Evolutionary conservation across 768 basidiomycete species (phyloP).

Genomic region (Pisolithus sp.): DNA sequence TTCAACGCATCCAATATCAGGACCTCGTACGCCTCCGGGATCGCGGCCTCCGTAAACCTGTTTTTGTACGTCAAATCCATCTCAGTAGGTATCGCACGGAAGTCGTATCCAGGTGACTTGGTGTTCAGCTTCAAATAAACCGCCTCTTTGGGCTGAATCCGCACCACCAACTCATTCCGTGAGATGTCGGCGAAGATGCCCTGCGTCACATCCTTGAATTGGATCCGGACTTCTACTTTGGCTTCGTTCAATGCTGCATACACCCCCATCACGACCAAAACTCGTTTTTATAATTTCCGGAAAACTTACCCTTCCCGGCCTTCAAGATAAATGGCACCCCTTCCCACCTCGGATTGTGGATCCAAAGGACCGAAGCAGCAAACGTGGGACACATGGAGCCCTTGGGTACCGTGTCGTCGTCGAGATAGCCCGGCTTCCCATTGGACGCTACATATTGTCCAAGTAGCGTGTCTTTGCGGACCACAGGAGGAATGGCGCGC

Average conservation of each 20-base stretch:
- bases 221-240: constrained; percentile 96
- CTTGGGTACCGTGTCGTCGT: constrained; percentile 92
- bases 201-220: constrained; percentile 95
- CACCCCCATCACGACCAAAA: background rate
- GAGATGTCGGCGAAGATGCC: constrained; percentile 97
- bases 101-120: constrained; percentile 88
- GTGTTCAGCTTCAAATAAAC: constrained; percentile 96
- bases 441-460: constrained; percentile 89
- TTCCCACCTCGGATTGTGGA: constrained; percentile 96
- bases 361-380: constrained; percentile 84
- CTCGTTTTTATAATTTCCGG: background rate
- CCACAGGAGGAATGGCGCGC: constrained; percentile 81
- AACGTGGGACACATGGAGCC: constrained; percentile 92
- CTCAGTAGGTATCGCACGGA: constrained; percentile 88
- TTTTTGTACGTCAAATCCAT: constrained; percentile 99
- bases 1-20: constrained; percentile 93
- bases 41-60: constrained; percentile 83
- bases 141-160: constrained; percentile 94
- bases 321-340: constrained; percentile 98
- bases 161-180: constrained; percentile 95
- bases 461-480: constrained; percentile 71
- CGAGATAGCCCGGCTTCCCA: constrained; percentile 98
- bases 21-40: constrained; percentile 95
- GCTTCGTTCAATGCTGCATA: constrained; percentile 87
- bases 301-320: constrained; percentile 83